These are phyloP conservation scores for Candida quercuum DNA, from an alignment of 805 yeast genomes.

Conservation along the genomic window DNA sequence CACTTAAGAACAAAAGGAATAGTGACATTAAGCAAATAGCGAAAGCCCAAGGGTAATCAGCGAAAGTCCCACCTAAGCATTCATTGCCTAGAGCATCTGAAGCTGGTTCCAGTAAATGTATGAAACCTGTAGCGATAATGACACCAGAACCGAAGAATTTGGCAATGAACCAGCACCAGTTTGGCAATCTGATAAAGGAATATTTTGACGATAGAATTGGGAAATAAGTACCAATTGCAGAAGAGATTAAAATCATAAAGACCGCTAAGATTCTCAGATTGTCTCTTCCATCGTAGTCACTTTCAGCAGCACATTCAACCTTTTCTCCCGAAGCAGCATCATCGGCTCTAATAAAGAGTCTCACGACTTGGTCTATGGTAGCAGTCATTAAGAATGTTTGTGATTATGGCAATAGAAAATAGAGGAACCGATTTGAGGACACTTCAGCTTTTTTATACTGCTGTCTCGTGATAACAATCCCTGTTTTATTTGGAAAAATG, in stretches of 20 bases:
- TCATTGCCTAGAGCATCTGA: conserved; percentile 46
- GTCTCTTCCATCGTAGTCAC: conserved; percentile 39
- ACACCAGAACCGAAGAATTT: conserved; percentile 84
- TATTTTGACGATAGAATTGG: conserved; percentile 57
- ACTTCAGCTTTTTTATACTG: too few species aligned
- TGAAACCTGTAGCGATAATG: conserved; percentile 75
- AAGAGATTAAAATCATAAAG: conserved; percentile 55
- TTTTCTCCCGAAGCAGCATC: conserved; percentile 16
- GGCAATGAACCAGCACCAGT: conserved; percentile 59
- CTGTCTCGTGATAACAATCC: too few species aligned
- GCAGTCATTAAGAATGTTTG: conserved; percentile 2
- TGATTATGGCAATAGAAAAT: not conserved
- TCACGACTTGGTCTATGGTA: conserved; percentile 5
- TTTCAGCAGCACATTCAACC: conserved; percentile 34
- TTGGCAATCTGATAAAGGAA: conserved; percentile 53
- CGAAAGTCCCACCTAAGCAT: conserved; percentile 60
- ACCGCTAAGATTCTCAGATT: conserved; percentile 51
- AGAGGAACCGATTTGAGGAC: too few species aligned
- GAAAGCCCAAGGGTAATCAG: conserved; percentile 51
- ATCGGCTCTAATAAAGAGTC: conserved; percentile 16
- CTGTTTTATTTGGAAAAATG: too few species aligned
- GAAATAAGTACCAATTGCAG: conserved; percentile 54
- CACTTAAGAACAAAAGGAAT: conserved; percentile 42
- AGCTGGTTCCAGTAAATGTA: conserved; percentile 71
- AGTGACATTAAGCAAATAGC: conserved; percentile 46